Percentiles rank a stretch among this genome's conserved stretches.
Evolutionary conservation across 2,329 filamentous ascomycete species (phyloP).

Genomic region (Aspergillus luchuensis): DNA sequence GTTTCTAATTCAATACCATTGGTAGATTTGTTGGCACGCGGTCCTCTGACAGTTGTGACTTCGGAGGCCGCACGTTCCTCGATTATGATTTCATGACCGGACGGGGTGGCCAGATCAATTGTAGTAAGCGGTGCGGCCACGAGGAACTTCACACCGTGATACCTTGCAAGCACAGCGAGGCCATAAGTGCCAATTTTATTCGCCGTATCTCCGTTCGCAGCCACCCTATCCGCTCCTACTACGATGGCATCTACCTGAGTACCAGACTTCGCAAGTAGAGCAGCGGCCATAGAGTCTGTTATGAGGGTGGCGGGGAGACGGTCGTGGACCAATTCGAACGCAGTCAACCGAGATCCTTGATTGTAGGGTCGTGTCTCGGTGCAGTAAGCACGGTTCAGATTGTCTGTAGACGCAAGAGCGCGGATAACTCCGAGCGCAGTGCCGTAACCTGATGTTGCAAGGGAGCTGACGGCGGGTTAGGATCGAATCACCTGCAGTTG

Average conservation of each 20-base stretch:
- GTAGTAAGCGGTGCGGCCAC: conserved; percentile 94
- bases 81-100: conserved; percentile 80
- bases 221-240: conserved; percentile 92
- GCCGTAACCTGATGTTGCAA: conserved; percentile 96
- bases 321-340: conserved; percentile 95
- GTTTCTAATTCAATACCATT: conserved; percentile 57
- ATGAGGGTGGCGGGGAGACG: conserved; percentile 87
- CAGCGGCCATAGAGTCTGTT: conserved; percentile 94
- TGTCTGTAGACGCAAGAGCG: conserved; percentile 66
- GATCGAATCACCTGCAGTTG: not conserved
- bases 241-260: conserved; percentile 81
- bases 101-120: conserved; percentile 79
- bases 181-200: conserved; percentile 98
- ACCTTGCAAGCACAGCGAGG: conserved; percentile 82
- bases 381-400: conserved; percentile 84
- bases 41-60: conserved; percentile 81
- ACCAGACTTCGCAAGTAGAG: conserved; percentile 65
- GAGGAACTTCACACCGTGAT: conserved; percentile 90
- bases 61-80: conserved; percentile 82
- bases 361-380: conserved; percentile 98
- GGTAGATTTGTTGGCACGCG: conserved; percentile 60
- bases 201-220: conserved; percentile 93
- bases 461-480: conserved; percentile 59
- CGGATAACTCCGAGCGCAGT: conserved; percentile 94
- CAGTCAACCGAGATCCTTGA: conserved; percentile 90